Conservation (phyloP, 345 rosid genomes). For the Gossypium ekmanianum region DNA sequence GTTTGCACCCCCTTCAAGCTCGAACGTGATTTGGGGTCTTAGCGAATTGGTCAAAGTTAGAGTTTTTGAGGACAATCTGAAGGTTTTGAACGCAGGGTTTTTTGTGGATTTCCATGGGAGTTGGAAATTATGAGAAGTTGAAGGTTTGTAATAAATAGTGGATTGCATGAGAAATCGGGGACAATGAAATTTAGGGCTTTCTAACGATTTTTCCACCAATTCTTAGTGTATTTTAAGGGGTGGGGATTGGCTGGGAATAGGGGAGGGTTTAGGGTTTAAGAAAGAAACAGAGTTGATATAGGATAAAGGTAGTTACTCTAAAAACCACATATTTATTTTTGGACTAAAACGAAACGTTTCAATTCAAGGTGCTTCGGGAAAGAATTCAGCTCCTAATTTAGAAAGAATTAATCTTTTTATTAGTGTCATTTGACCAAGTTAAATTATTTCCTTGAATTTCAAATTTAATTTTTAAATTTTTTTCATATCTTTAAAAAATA, state of each 20-base stretch:
- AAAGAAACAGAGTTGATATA: background rate
- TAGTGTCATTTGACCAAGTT: no score
- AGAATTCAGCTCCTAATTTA: no score
- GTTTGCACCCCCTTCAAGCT: conserved; percentile 35
- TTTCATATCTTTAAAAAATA: no score
- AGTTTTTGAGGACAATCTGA: conserved; percentile 17
- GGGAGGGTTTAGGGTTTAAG: conserved; percentile 24
- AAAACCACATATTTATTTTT: background rate
- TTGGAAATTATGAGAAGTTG: conserved; percentile 21
- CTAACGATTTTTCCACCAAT: conserved; percentile 25
- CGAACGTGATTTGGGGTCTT: conserved; percentile 34
- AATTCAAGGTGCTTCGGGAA: no score
- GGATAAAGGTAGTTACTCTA: background rate
- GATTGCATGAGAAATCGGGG: conserved; percentile 47
- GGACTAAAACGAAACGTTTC: background rate
- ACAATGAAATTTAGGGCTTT: background rate
- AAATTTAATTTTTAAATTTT: no score
- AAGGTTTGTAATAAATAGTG: conserved; percentile 20
- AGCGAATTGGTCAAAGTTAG: conserved; percentile 28
- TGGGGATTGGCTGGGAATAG: background rate
- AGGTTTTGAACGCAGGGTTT: conserved; percentile 17
- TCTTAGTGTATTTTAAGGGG: background rate
- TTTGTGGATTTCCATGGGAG: conserved; percentile 29
- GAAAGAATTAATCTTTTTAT: no score
- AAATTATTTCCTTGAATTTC: no score